Evolutionary conservation across 106 monocot species (phyloP).

Genomic region (Alisma plantagoaquatica): DNA sequence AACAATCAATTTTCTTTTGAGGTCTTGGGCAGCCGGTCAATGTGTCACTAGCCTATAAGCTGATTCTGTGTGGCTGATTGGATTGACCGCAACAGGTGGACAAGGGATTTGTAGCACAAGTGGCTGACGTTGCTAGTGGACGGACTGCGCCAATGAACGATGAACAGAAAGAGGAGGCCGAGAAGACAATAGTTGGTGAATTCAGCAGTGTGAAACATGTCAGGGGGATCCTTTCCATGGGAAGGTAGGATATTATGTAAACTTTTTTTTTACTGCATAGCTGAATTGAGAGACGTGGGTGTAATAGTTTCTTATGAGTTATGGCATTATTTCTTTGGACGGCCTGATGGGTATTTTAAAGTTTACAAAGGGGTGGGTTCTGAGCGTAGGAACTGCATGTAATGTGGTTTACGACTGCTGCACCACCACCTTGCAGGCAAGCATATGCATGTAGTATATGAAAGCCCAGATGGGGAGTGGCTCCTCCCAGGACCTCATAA

Average conservation of each 20-base stretch:
- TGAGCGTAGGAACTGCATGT: too few species aligned
- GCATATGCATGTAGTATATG: too few species aligned
- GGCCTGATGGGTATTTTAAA: not conserved
- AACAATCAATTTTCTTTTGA: not conserved
- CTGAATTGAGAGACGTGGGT: too few species aligned
- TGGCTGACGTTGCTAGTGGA: conserved; percentile 72
- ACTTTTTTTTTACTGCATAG: too few species aligned
- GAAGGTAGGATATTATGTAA: conserved; percentile 55
- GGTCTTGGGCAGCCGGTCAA: not conserved
- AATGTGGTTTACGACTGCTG: too few species aligned
- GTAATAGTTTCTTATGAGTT: too few species aligned
- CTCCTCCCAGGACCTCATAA: too few species aligned
- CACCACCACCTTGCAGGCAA: too few species aligned
- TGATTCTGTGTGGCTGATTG: too few species aligned
- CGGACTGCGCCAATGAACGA: conserved; percentile 90
- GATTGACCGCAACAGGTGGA: conserved; percentile 59
- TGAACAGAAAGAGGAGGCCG: conserved; percentile 67
- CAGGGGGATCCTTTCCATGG: conserved; percentile 96
- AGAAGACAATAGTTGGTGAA: conserved; percentile 92
- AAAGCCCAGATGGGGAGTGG: too few species aligned
- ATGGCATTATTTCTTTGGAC: too few species aligned
- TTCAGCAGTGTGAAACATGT: conserved; percentile 92
- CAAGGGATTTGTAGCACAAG: conserved; percentile 98
- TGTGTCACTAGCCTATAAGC: not conserved
- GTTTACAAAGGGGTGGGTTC: not conserved